phyloP scores from a whole-genome alignment of 1,284 basidiomycete genomes.

The Austroboletus niveus region DNA sequence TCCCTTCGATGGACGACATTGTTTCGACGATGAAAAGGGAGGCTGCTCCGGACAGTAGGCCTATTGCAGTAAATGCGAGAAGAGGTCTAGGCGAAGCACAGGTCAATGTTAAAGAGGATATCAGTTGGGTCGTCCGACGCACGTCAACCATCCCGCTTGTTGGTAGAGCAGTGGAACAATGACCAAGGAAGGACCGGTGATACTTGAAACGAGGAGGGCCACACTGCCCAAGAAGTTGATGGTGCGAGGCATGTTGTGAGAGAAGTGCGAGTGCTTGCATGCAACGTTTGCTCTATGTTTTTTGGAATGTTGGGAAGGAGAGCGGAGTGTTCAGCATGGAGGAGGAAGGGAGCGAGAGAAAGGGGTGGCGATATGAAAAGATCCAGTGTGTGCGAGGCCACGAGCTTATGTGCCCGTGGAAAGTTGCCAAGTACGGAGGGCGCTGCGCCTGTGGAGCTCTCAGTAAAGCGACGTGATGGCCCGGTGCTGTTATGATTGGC shows the following conservation, averaged over 20 bases:
- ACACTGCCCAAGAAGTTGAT: constrained; percentile 26
- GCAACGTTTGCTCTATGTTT: not conserved
- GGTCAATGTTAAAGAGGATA: not conserved
- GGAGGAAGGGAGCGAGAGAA: not conserved
- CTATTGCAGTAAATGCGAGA: constrained; percentile 16
- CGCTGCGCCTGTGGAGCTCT: not conserved
- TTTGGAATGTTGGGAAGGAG: not conserved
- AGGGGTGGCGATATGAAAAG: not conserved
- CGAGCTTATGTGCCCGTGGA: not conserved
- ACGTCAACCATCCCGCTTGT: constrained; percentile 28
- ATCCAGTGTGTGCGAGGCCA: not conserved
- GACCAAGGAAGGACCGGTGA: constrained; percentile 24
- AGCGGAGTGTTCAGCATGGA: not conserved
- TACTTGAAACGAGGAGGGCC: constrained; percentile 26
- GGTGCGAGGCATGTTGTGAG: constrained; percentile 18
- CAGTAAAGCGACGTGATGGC: too few relatives aligned
- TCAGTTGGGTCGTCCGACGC: constrained; percentile 1
- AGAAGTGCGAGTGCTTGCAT: not conserved
- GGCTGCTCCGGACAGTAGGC: constrained; percentile 21
- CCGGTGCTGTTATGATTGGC: not conserved
- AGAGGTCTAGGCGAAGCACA: constrained; percentile 9
- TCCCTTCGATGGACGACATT: constrained; percentile 29
- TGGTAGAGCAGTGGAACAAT: constrained; percentile 25
- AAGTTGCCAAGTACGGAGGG: not conserved
- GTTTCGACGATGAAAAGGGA: constrained; percentile 22